phyloP scores from a whole-genome alignment of 106 monocot species.

The Alisma plantagoaquatica region DNA sequence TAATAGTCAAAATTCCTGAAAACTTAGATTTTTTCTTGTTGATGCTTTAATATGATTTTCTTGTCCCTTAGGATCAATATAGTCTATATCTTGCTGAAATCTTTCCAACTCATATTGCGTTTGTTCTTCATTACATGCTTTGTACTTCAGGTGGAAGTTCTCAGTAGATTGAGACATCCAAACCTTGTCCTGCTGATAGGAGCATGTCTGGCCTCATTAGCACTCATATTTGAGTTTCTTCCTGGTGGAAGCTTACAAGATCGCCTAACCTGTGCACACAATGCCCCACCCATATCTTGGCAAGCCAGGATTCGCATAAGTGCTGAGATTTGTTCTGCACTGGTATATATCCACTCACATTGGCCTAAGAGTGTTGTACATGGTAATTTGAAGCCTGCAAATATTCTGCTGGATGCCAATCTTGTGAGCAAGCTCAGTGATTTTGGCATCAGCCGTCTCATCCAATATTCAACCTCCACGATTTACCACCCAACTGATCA shows the following conservation, averaged over 20 bases:
- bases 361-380: constrained; percentile 1
- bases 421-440: constrained; percentile 2
- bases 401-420: constrained; percentile 9
- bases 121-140: not conserved
- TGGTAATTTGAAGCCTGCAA: constrained; percentile 15
- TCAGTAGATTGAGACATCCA: constrained; percentile 53
- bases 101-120: constrained; percentile 11
- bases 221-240: constrained; percentile 43
- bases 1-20: too few relatives aligned
- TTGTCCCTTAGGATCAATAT: not conserved
- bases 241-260: constrained; percentile 48
- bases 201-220: constrained; percentile 34
- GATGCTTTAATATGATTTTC: too few relatives aligned
- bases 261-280: constrained; percentile 4
- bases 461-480: not conserved
- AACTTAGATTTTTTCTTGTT: too few relatives aligned
- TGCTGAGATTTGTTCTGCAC: constrained; percentile 5
- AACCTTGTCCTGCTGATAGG: constrained; percentile 62
- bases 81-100: not conserved
- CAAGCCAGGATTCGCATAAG: not conserved
- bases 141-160: constrained; percentile 30
- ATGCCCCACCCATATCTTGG: not conserved
- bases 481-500: constrained; percentile 7
- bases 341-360: not conserved
- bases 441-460: constrained; percentile 7